phyloP scores from a whole-genome alignment of 148 eudicot genomes.

The Vaccinium myrtillus region DNA sequence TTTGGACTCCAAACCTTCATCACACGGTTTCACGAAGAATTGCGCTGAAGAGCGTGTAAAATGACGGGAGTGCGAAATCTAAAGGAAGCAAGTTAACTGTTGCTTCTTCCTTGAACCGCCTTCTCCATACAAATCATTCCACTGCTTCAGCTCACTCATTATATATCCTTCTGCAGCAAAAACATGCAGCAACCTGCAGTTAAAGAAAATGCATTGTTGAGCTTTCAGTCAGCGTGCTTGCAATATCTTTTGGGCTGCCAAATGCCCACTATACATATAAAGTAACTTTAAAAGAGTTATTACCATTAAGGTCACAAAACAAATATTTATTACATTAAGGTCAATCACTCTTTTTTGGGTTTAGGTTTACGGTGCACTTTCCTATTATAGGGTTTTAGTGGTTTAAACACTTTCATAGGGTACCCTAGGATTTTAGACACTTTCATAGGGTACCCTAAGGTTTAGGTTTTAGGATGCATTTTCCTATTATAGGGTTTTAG shows the following conservation, averaged over 20 bases:
- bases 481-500: too few species aligned
- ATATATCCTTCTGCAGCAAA: conserved; percentile 77
- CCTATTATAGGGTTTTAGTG: too few species aligned
- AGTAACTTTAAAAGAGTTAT: too few species aligned
- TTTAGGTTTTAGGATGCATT: too few species aligned
- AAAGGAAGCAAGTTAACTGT: conserved; percentile 82
- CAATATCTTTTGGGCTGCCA: background rate
- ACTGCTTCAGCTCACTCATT: conserved; percentile 84
- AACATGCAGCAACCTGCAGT: conserved; percentile 88
- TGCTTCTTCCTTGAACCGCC: conserved; percentile 91
- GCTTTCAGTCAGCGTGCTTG: background rate
- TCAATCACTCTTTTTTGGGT: too few species aligned
- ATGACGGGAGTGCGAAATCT: conserved; percentile 10
- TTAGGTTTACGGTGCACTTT: too few species aligned
- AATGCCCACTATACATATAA: background rate
- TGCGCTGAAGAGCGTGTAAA: background rate
- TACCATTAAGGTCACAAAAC: too few species aligned
- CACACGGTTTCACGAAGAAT: background rate
- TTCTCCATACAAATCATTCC: conserved; percentile 94
- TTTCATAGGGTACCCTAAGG: too few species aligned
- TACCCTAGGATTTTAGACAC: too few species aligned
- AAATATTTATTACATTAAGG: too few species aligned
- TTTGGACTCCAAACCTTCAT: conserved; percentile 7
- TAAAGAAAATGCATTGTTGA: background rate
- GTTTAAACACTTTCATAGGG: too few species aligned